Base-by-base conservation (phyloP, 2,329 filamentous ascomycete genomes). In the Zasmidium cellare region DNA sequence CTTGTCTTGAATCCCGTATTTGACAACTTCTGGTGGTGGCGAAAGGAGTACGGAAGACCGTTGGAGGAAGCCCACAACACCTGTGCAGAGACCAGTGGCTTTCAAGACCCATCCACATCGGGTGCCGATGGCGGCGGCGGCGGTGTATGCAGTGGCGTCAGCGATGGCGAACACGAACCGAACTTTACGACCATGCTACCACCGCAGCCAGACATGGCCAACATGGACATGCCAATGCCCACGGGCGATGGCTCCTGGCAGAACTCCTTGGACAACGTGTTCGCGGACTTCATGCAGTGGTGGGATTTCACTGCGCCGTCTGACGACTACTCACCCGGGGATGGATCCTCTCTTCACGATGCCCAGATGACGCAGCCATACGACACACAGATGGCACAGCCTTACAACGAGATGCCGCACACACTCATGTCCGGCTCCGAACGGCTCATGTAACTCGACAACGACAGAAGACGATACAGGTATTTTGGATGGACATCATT, bases 11-110 rank as follows among this genome's bases (percentile, higher is more conserved):
- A 56, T 20, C 53, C 53, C 2, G 53, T 56, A 11, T 56, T 51
- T 19, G 54, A 56, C 20, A 46, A 46, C 35, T 51, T 56, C 22
- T 56, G 54, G 54, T 56, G 54, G 54, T 56, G 54, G 54, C 35
- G 54, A n/a, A 51, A 45, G 25, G 54, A 56, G 46, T 51, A 31
- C 12, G 54, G 54, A 18, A 31, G 35, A n/a, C 35, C 35, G 5
- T 14, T 41, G 12, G 35, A 41, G 6, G 35, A 41, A 41, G 35
- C 11, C 12, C 16, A 18, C 35, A 41, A 41, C 12, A 14, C 7
- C 3, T 9, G 35, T 18, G 35, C 35, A 14, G 35, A 41, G n/a
- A 41, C 16, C 35, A 41, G 35, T 14, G 35, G 35, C 11, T 41
- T 41, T 14, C 35, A 9, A 41, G 35, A 41, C n/a, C 7, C 16